Evolutionary conservation across 2,329 filamentous ascomycete genomes (phyloP).

Genomic region (Ustilaginoidea virens): DNA sequence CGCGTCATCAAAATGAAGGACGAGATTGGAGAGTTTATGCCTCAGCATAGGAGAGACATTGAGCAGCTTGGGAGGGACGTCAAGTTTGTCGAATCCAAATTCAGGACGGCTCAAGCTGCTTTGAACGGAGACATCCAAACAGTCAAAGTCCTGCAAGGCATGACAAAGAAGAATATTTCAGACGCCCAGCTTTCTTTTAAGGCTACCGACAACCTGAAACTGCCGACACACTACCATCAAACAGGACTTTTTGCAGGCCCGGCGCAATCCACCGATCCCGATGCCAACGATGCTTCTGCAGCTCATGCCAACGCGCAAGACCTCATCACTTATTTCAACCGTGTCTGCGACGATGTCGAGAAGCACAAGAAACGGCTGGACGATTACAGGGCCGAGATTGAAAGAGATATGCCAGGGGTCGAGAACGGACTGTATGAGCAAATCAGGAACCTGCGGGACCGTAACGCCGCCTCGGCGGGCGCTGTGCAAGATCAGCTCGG

Average conservation of each 20-base stretch:
- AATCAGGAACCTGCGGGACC: constrained; percentile 21
- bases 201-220: constrained; percentile 57
- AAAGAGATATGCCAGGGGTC: constrained; percentile 31
- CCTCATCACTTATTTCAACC: constrained; percentile 29
- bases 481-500: constrained; percentile 22
- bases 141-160: constrained; percentile 46
- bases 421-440: constrained; percentile 30
- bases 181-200: constrained; percentile 59
- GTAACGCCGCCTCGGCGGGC: constrained; percentile 11
- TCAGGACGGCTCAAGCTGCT: constrained; percentile 27
- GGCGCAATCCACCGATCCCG: constrained; percentile 13
- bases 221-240: constrained; percentile 44
- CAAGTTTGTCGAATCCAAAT: constrained; percentile 34
- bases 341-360: constrained; percentile 26
- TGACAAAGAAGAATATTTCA: constrained; percentile 45
- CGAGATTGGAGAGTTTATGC: constrained; percentile 55
- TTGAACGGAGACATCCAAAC: constrained; percentile 43
- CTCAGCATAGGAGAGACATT: constrained; percentile 34
- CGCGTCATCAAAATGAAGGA: constrained; percentile 64
- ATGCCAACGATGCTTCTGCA: constrained; percentile 16
- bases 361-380: constrained; percentile 27
- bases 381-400: constrained; percentile 29
- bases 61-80: constrained; percentile 30
- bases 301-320: constrained; percentile 24
- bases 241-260: constrained; percentile 26